Conservation (phyloP, 768 basidiomycete genomes). For the Agrocybe chaxingu region DNA sequence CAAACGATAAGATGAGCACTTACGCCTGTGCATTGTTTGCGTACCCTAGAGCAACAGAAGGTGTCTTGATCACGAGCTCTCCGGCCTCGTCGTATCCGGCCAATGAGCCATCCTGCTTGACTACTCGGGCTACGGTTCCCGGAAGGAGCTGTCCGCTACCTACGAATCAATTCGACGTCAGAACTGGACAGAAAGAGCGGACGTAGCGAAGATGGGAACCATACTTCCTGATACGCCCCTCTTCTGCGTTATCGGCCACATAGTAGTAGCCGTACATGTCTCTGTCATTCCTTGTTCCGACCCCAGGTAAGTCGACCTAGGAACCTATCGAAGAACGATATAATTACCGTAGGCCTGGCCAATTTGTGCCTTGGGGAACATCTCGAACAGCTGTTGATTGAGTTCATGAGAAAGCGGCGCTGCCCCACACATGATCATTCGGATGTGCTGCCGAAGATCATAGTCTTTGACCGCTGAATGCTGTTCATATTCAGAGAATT, state of each 20-base stretch:
- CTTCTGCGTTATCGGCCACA: conserved; percentile 45
- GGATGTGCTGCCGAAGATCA: conserved; percentile 38
- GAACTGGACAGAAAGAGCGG: not conserved
- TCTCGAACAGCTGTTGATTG: conserved; percentile 41
- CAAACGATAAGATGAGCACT: conserved; percentile 17
- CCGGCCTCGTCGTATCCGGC: conserved; percentile 57
- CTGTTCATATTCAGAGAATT: conserved; percentile 21
- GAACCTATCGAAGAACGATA: not conserved
- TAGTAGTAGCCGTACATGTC: conserved; percentile 47
- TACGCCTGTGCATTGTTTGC: conserved; percentile 60
- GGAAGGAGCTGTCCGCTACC: conserved; percentile 55
- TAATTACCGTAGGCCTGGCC: conserved; percentile 55
- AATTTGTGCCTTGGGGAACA: conserved; percentile 51
- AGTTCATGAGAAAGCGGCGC: conserved; percentile 57
- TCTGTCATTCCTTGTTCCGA: conserved; percentile 60
- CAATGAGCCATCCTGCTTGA: conserved; percentile 55
- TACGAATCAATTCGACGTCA: conserved; percentile 7
- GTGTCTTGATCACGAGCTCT: conserved; percentile 53
- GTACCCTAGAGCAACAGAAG: conserved; percentile 56
- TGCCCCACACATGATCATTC: conserved; percentile 52
- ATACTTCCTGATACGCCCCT: conserved; percentile 52
- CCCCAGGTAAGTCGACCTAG: not conserved
- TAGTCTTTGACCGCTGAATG: conserved; percentile 51
- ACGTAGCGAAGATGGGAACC: not conserved
- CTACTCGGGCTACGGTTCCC: conserved; percentile 49